Base-by-base conservation (phyloP, 2,329 filamentous ascomycete species). In the Monosporascus sp. region DNA sequence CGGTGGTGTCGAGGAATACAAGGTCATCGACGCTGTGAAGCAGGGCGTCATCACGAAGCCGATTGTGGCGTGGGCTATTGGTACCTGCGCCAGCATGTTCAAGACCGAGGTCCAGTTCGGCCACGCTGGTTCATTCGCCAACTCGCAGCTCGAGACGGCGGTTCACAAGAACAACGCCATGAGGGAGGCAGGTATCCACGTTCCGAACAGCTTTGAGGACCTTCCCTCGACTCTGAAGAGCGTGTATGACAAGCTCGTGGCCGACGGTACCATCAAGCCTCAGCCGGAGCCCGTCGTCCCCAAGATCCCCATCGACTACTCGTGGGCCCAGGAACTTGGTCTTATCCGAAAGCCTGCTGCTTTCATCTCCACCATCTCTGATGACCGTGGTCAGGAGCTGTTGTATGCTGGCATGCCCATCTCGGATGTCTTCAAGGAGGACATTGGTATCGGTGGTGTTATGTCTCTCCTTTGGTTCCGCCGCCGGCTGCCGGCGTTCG, bases 381-480 rank as follows among this genome's bases (percentile, higher is more conserved):
- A 99, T 72, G 94, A 99, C 80, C 94, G 94, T 91, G 94, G 94
- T 62, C 94, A 99, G 75, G 94, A 99, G 79, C 88, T 99, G 57
- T 83, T 99, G 63, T 99, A 99, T 75, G 94, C 94, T 61, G 94
- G 94, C 70, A 96, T 99, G 90, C 94, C 94, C 70, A 99, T 99
- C 70, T 97, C 94, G n/a, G 94, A 99, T 72, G 94, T 99, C 60
- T 99, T 99, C 88, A 89, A 78, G 74, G 94, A 99, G 81, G 92
- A 97, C 66, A 97, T 99, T 67, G 94, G 94, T 66, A 97, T 99
- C 66, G 94, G 94, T 73, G 94, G 94, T 88, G 94, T 99, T 78
- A 99, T 99, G 94, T 97, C 94, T 56, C 85, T 99, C 54, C 82
- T 99, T 65, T 99, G 94, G 94, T 99, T 99, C 91, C 93, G 94